Evolutionary conservation across 306 rosid genomes (phyloP).

Genomic region (Rosa chinensis): DNA sequence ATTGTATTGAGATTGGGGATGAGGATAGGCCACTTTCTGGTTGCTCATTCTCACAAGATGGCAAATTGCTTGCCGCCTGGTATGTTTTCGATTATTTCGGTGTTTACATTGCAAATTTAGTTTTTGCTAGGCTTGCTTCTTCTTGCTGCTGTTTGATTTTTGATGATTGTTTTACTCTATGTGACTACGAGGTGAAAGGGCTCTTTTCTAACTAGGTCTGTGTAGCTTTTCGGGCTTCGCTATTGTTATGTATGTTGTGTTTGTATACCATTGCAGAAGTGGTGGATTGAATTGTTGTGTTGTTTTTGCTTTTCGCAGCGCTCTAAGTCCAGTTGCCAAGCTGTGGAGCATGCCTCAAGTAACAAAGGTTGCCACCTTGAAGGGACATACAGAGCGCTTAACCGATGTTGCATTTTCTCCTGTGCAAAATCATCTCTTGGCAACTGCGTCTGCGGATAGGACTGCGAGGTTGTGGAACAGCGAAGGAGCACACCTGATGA

Average conservation of each 20-base stretch:
- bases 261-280: not conserved
- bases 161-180: not conserved
- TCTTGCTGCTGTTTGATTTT: constrained; percentile 4
- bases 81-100: constrained; percentile 22
- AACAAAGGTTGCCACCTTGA: constrained; percentile 54
- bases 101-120: not conserved
- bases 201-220: not conserved
- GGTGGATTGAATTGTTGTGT: constrained; percentile 14
- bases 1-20: constrained; percentile 92
- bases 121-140: not conserved
- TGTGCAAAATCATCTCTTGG: constrained; percentile 61
- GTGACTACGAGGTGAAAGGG: not conserved
- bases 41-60: constrained; percentile 80
- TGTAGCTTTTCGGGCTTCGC: not conserved
- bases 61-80: constrained; percentile 80
- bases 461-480: constrained; percentile 87
- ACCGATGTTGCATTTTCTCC: constrained; percentile 89
- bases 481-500: constrained; percentile 65
- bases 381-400: constrained; percentile 87
- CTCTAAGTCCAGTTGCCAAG: constrained; percentile 76
- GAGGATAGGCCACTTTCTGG: constrained; percentile 92
- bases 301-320: constrained; percentile 47
- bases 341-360: constrained; percentile 93
- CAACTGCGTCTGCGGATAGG: constrained; percentile 93
- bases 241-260: not conserved